These are phyloP conservation scores for Saturnispora dispora DNA, from an alignment of 805 yeast genomes.

Conservation along the genomic window DNA sequence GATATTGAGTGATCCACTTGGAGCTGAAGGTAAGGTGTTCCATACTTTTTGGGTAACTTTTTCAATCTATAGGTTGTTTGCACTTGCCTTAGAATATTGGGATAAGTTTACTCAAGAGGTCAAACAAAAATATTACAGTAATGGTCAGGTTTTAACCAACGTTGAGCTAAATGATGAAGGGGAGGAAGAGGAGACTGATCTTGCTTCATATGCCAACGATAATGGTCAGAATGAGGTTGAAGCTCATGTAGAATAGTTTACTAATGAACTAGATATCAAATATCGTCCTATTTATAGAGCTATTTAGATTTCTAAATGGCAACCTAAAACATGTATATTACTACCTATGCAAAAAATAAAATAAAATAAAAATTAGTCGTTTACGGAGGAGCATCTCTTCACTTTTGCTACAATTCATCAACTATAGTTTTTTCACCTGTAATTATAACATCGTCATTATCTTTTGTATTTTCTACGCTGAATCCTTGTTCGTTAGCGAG, in stretches of 20 bases:
- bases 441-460: slow-evolving; percentile 17
- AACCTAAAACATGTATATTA: background rate
- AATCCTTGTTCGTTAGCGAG: slow-evolving; percentile 82
- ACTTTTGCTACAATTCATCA: background rate
- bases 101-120: slow-evolving; percentile 9
- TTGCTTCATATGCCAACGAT: background rate
- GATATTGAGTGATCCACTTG: slow-evolving; percentile 1
- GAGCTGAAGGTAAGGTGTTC: slow-evolving; percentile 2
- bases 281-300: background rate
- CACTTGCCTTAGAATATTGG: background rate
- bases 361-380: too few relatives aligned
- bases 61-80: background rate
- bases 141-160: slow-evolving; percentile 20
- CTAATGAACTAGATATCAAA: background rate
- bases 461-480: slow-evolving; percentile 38
- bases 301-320: background rate
- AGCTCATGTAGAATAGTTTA: background rate
- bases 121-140: slow-evolving; percentile 23
- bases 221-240: background rate
- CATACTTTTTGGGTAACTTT: background rate
- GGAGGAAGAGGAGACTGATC: slow-evolving; percentile 14
- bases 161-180: slow-evolving; percentile 15
- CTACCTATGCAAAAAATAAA: too few relatives aligned
- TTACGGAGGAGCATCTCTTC: background rate
- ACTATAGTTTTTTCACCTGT: slow-evolving; percentile 5